These are phyloP conservation scores for Pythium coloratum DNA, from an alignment of 352 stramenopile genomes.

Conservation along the genomic window DNA sequence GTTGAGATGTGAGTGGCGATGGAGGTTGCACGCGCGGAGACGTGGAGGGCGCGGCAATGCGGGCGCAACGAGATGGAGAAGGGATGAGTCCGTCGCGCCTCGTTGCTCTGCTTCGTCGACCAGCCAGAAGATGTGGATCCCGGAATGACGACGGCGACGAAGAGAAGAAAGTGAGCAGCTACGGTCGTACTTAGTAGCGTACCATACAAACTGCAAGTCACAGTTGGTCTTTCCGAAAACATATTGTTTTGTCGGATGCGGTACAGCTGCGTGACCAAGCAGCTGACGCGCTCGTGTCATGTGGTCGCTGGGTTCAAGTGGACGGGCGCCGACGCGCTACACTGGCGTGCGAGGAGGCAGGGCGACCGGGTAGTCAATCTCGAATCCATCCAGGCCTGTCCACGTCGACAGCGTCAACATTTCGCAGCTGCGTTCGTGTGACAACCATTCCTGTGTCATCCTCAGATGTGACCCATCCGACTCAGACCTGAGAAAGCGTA, in stretches of 20 bases:
- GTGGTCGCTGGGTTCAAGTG: slow-evolving; percentile 11
- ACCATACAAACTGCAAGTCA: slow-evolving; percentile 15
- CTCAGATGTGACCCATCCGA: not conserved
- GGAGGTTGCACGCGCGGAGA: not conserved
- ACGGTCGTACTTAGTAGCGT: slow-evolving; percentile 16
- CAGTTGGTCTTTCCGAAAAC: not conserved
- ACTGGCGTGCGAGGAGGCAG: slow-evolving; percentile 7
- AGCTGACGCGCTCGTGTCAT: slow-evolving; percentile 25
- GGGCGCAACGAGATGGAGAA: not conserved
- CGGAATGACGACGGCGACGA: not conserved
- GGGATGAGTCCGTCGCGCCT: not conserved
- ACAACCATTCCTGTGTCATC: not conserved
- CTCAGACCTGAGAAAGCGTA: not conserved
- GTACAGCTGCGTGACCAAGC: slow-evolving; percentile 6
- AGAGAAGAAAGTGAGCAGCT: slow-evolving; percentile 15
- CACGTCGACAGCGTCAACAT: slow-evolving; percentile 7
- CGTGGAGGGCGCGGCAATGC: not conserved
- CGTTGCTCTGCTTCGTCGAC: not conserved
- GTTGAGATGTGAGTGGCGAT: not conserved
- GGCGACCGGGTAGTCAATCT: slow-evolving; percentile 8
- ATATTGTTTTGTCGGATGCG: slow-evolving; percentile 8
- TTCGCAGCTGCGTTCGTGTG: not conserved
- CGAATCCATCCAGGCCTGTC: not conserved
- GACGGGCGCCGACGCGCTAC: too few species aligned
- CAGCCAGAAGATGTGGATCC: not conserved